phyloP scores from a whole-genome alignment of 768 basidiomycete genomes.

The Mycena haematopus region DNA sequence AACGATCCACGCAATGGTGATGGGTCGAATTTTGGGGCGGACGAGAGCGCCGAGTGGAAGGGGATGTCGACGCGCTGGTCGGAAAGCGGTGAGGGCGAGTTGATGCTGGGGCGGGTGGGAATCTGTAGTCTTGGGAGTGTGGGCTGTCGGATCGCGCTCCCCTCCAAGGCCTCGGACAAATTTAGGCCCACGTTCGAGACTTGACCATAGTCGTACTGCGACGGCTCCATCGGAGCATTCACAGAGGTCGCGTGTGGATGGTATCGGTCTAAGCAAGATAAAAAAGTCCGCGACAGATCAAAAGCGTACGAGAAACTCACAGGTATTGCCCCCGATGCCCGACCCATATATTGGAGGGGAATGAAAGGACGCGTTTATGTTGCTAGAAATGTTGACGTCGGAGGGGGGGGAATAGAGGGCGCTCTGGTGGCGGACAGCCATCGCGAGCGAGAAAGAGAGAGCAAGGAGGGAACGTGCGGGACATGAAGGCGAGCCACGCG shows the following conservation, averaged over 20 bases:
- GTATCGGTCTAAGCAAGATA: slow-evolving; percentile 15
- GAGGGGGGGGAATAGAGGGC: slow-evolving; percentile 6
- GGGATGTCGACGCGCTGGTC: background rate
- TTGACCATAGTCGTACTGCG: slow-evolving; percentile 3
- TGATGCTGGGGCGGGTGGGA: background rate
- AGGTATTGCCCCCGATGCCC: slow-evolving; percentile 20
- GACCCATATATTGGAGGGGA: slow-evolving; percentile 6
- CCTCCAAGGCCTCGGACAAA: slow-evolving; percentile 2
- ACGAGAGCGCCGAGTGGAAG: slow-evolving; percentile 1
- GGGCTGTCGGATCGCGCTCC: slow-evolving; percentile 13
- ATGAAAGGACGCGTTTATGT: slow-evolving; percentile 1
- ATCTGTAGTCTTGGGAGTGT: slow-evolving; percentile 14
- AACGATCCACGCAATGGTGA: slow-evolving; percentile 14
- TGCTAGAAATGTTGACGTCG: background rate
- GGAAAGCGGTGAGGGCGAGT: background rate
- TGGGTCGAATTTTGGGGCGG: background rate
- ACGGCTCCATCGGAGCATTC: slow-evolving; percentile 6
- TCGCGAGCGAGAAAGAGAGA: background rate
- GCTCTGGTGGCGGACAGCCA: slow-evolving; percentile 14
- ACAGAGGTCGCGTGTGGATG: slow-evolving; percentile 4
- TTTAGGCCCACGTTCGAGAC: background rate
- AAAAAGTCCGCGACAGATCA: slow-evolving; percentile 16
- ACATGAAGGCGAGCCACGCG: slow-evolving; percentile 16
- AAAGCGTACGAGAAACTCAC: slow-evolving; percentile 17
- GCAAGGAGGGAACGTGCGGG: slow-evolving; percentile 6